Conservation (phyloP, 768 basidiomycete genomes). For the Boletales sp. region DNA sequence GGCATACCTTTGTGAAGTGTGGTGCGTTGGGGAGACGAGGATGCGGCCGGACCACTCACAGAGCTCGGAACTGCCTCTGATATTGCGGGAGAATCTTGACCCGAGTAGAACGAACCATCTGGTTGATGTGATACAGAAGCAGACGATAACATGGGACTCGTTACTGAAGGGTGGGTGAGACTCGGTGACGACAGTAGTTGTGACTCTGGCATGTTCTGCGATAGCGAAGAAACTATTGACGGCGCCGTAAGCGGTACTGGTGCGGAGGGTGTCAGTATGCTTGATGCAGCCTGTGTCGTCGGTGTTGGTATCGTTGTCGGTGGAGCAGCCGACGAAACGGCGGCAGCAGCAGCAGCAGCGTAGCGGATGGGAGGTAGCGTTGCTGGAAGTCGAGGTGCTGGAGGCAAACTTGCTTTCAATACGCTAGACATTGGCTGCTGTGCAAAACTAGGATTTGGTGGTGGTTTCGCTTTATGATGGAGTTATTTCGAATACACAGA, state of each 20-base stretch:
- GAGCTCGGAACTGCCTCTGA: constrained; percentile 58
- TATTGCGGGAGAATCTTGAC: constrained; percentile 67
- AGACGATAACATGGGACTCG: constrained; percentile 78
- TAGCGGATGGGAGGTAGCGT: constrained; percentile 81
- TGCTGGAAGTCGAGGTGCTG: constrained; percentile 49
- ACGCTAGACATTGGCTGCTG: constrained; percentile 76
- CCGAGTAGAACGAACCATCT: constrained; percentile 66
- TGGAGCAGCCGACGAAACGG: constrained; percentile 24
- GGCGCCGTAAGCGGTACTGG: constrained; percentile 39
- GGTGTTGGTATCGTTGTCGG: constrained; percentile 22
- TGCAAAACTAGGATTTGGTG: constrained; percentile 75
- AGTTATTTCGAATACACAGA: constrained; percentile 3
- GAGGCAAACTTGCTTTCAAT: constrained; percentile 68
- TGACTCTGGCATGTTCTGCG: constrained; percentile 34
- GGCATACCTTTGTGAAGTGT: constrained; percentile 47
- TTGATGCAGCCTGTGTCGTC: constrained; percentile 38
- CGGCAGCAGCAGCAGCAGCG: constrained; percentile 80
- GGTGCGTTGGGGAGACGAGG: constrained; percentile 58
- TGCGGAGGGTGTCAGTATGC: constrained; percentile 28
- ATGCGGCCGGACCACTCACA: constrained; percentile 45
- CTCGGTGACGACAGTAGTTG: constrained; percentile 66
- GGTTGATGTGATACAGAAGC: constrained; percentile 62
- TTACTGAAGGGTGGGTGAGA: constrained; percentile 78
- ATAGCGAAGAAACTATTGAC: constrained; percentile 35
- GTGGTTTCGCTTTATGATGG: constrained; percentile 49